Percentiles rank a stretch among this genome's conserved stretches.
phyloP scores from a whole-genome alignment of 768 basidiomycete genomes.

The Russula olivacea region DNA sequence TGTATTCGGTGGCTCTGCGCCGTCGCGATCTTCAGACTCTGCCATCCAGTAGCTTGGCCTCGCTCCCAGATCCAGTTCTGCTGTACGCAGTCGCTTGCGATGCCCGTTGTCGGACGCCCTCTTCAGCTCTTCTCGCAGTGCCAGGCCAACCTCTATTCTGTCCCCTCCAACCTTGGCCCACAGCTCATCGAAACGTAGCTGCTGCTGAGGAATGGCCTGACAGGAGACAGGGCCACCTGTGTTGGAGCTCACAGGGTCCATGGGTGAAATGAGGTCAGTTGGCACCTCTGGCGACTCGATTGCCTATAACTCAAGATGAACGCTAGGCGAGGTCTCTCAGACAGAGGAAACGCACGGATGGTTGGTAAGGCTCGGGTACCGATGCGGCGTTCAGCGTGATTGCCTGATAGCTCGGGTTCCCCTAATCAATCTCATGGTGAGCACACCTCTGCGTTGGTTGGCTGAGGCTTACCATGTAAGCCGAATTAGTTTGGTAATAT shows the following conservation, averaged over 20 bases:
- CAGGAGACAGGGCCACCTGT: too few species aligned
- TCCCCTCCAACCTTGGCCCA: too few species aligned
- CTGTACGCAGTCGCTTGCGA: not conserved
- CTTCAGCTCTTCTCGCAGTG: too few species aligned
- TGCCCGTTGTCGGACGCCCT: not conserved
- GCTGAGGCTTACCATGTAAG: not conserved
- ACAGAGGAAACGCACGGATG: not conserved
- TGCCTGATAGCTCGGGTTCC: not conserved
- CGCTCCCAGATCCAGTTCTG: not conserved
- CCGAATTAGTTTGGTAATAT: not conserved
- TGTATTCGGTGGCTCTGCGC: too few species aligned
- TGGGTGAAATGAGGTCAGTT: too few species aligned
- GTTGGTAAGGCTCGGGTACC: not conserved
- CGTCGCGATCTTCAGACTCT: not conserved
- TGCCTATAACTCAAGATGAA: not conserved
- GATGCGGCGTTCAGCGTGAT: too few species aligned
- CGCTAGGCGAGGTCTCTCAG: not conserved
- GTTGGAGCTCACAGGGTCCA: too few species aligned
- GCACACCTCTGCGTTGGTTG: not conserved
- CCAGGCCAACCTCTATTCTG: too few species aligned
- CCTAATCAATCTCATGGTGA: not conserved
- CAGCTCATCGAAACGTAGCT: too few species aligned
- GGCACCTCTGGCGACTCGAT: not conserved
- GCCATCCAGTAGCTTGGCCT: not conserved
- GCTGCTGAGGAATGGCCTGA: too few species aligned